Evolutionary conservation across 495 filamentous ascomycete species (phyloP), one percentile per base, ranked within the genome.

Genomic region (Penicillium daleae): DNA sequence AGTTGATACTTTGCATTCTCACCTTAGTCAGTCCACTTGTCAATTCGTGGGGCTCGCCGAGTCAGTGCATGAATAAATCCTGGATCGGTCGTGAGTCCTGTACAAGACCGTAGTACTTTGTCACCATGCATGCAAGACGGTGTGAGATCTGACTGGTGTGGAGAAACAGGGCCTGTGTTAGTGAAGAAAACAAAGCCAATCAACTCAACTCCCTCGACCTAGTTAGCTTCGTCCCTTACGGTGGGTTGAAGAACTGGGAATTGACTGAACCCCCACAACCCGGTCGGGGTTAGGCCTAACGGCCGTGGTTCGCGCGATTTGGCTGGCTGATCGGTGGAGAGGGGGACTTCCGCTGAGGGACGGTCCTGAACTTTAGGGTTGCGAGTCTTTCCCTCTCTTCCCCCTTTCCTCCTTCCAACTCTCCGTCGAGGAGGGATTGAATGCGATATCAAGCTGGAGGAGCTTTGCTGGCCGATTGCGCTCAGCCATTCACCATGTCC

Each of bases 401-500:
- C 51, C n/a, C 24, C 31, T 13, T 21, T 26, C n/a, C 51, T 54
- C 29, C 29, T 24, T 17, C 29, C 29, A 19, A 15, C 51, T 33
- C 19, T 22, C 17, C 50, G 17, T 32, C 9, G 51, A 32, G 29
- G 32, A 54, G 19, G 15, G 31, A 33, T 6, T 6, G 3, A 35
- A 10, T 13, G 7, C 15, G 22, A 22, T 22, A 10, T 10, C 35
- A 33, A 33, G 10, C n/a, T 13, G 31, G n/a, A 32, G 26, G 2
- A 52, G 15, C 29, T 6, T 21, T 8, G 26, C 26, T 52, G 27
- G 49, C 24, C 21, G 33, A 29, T 19, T 19, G 2, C 22, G 31
- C 24, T 21, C 32, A 21, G n/a, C 51, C 12, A n/a, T 37, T 37
- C 35, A 35, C 15, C 42, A 71, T 69, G 58, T 46, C 60, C 5